A percentile compares a stretch with the other conserved stretches of the same genome.
phyloP scores from a whole-genome alignment of 805 yeast genomes.

The Cyberlindnera mycetangii region DNA sequence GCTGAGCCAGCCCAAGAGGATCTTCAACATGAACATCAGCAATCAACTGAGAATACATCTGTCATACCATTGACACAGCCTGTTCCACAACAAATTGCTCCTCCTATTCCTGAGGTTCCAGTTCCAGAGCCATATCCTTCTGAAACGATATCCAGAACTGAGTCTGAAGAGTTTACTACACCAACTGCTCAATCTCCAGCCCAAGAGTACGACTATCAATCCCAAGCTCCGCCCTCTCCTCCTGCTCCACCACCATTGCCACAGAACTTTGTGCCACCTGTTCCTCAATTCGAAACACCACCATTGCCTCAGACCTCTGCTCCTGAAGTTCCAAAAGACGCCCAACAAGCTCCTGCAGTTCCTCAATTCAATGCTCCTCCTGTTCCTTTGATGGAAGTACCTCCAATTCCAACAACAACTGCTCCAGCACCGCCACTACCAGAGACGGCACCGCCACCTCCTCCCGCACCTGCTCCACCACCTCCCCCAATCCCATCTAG shows the following conservation, averaged over 20 bases:
- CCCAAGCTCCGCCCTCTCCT: constrained; percentile 30
- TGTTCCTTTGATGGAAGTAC: constrained; percentile 1
- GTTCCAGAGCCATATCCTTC: neutral
- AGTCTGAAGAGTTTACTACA: constrained; percentile 17
- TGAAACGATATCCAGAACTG: neutral
- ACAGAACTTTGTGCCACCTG: constrained; percentile 26
- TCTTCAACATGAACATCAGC: neutral
- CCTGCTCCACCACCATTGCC: constrained; percentile 37
- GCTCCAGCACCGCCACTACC: constrained; percentile 21
- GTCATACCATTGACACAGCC: constrained; percentile 5
- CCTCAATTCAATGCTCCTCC: constrained; percentile 27
- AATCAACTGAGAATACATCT: neutral
- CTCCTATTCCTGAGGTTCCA: constrained; percentile 25
- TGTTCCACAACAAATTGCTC: constrained; percentile 19
- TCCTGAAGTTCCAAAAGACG: constrained; percentile 3
- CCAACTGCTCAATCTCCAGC: constrained; percentile 29
- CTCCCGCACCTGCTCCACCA: constrained; percentile 13
- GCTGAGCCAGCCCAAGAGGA: neutral
- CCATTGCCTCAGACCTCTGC: constrained; percentile 30
- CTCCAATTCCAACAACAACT: constrained; percentile 28
- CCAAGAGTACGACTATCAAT: constrained; percentile 7
- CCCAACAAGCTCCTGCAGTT: constrained; percentile 28
- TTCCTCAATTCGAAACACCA: constrained; percentile 33
- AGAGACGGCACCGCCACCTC: constrained; percentile 21
- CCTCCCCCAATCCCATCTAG: constrained; percentile 21